phyloP scores from a whole-genome alignment of 2,329 filamentous ascomycete genomes.

The Rutstroemia sp. region DNA sequence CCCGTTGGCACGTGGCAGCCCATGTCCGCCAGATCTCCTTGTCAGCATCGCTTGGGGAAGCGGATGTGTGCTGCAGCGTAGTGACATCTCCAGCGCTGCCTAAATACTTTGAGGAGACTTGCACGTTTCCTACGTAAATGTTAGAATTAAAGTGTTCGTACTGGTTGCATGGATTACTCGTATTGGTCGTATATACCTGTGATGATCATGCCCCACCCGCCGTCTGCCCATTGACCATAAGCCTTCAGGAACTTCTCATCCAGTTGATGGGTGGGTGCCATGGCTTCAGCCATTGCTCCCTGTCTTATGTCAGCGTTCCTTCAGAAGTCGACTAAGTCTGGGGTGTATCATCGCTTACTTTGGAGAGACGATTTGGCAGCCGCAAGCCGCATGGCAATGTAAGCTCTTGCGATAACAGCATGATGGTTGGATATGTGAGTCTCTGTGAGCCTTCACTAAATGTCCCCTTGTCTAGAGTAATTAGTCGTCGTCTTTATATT shows the following conservation, averaged over 20 bases:
- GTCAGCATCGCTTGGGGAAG: slow-evolving; percentile 6
- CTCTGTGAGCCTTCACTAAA: no score
- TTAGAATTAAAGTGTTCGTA: background rate
- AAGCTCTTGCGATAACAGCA: slow-evolving; percentile 16
- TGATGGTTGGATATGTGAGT: slow-evolving; percentile 7
- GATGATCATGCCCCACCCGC: slow-evolving; percentile 46
- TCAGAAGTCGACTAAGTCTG: no score
- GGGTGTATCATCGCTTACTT: slow-evolving; percentile 17
- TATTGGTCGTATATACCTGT: slow-evolving; percentile 30
- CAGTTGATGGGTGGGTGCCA: slow-evolving; percentile 38
- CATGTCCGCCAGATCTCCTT: slow-evolving; percentile 34
- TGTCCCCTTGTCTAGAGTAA: background rate
- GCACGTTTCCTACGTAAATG: background rate
- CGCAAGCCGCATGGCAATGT: slow-evolving; percentile 42
- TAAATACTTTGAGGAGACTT: slow-evolving; percentile 2
- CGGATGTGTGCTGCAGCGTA: slow-evolving; percentile 22
- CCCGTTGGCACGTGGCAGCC: slow-evolving; percentile 27
- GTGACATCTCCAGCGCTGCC: background rate
- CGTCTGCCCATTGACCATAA: slow-evolving; percentile 47
- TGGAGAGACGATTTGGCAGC: slow-evolving; percentile 46
- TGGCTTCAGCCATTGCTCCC: slow-evolving; percentile 27
- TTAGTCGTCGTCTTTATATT: no score
- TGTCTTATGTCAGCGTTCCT: background rate
- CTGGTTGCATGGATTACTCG: no score
- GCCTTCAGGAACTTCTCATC: slow-evolving; percentile 35